Evolutionary conservation across 352 stramenopile species (phyloP), one percentile per base, ranked within the genome.

Genomic region (Phytophthora chlamydospora): DNA sequence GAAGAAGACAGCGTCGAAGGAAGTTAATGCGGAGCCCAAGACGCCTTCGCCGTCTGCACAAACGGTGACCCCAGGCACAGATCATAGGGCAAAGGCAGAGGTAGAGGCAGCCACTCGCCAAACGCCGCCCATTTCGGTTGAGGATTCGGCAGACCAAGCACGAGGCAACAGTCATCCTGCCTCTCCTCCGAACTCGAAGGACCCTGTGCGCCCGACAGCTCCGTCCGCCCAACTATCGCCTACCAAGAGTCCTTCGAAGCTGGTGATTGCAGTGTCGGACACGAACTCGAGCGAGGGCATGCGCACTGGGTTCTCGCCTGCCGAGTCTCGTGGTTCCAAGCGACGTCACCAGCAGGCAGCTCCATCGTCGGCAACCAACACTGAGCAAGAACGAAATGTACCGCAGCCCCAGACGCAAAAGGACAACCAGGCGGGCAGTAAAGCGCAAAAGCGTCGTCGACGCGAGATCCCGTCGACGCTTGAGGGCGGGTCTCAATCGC

Each of bases 401-500:
- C n/a, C 48, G 29, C 38, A 53, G 10, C 16, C 38, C 10, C 46
- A 33, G 41, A 24, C 29, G 4, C 50, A 44, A 49, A 51, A 34
- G 5, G 40, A 55, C 16, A 57, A 24, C n/a, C 16, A 61, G 10
- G 19, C 16, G 5, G 38, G 27, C 38, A 10, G 3, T 17, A 34
- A 52, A 41, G 7, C 9, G 0, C 52, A 61, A n/a, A 70, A 73
- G 33, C 50, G 60, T 49, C 44, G 58, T 43, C 60, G 55, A 33
- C 34, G 36, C 34, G 50, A 67, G 5, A 49, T 53, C 19, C 36
- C 60, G 4, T 49, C 35, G 4, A 42, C 35, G 12, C 32, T 24
- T 31, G 50, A 61, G 14, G n/a, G 13, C 55, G 51, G 33, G 17
- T 72, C 64, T 24, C 45, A 57, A 36, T 63, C 46, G 29, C 46